Percentiles rank a stretch among this genome's conserved stretches.
phyloP scores from a whole-genome alignment of 352 stramenopile genomes.

The Globisporangium yorkense region DNA sequence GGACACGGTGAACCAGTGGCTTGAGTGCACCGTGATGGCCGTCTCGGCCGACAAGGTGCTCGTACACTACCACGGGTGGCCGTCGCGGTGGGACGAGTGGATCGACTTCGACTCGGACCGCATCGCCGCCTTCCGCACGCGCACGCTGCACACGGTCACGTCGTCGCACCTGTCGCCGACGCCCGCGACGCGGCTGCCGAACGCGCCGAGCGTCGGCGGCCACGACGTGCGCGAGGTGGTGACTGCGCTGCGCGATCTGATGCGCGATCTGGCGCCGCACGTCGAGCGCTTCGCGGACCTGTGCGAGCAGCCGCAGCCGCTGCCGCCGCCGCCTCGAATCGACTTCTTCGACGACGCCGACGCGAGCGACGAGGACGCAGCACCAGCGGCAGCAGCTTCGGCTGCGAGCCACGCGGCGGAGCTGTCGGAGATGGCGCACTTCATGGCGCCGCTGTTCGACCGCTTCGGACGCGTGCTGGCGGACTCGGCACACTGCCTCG shows the following conservation, averaged over 20 bases:
- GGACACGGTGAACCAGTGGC: conserved; percentile 98
- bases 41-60: conserved; percentile 84
- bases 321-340: not conserved
- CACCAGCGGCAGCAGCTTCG: not conserved
- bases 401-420: conserved; percentile 10
- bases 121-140: conserved; percentile 94
- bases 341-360: not conserved
- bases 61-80: conserved; percentile 97
- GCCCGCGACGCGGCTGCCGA: conserved; percentile 45
- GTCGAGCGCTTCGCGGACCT: conserved; percentile 56
- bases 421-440: conserved; percentile 59
- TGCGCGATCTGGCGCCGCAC: conserved; percentile 68
- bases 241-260: conserved; percentile 49
- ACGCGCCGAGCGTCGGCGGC: conserved; percentile 35
- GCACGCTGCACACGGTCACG: conserved; percentile 68
- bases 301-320: conserved; percentile 29
- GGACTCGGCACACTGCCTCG: conserved; percentile 56
- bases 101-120: conserved; percentile 92
- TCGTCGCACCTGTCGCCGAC: conserved; percentile 47
- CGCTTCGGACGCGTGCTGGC: conserved; percentile 68
- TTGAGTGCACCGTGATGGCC: conserved; percentile 95
- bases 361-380: not conserved
- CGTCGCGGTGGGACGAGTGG: conserved; percentile 97
- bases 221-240: conserved; percentile 46
- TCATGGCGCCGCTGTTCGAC: conserved; percentile 74